Conservation (phyloP, 805 yeast genomes). For the Nakazawaea sp. region DNA sequence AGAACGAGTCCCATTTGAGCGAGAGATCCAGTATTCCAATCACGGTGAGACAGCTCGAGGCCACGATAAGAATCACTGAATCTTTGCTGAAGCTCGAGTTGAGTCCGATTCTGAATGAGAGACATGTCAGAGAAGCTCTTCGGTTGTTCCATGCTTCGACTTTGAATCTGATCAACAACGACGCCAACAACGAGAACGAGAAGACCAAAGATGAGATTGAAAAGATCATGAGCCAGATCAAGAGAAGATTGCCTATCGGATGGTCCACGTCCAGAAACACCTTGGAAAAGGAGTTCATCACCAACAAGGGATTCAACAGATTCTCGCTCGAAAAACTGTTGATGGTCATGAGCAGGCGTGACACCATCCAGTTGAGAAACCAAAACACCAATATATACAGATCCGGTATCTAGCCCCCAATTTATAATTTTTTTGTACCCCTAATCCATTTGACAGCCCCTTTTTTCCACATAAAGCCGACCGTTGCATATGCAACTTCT, state of each 20-base stretch:
- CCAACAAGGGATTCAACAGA: constrained; percentile 35
- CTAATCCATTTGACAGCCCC: too few relatives aligned
- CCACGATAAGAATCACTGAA: constrained; percentile 93
- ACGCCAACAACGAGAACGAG: constrained; percentile 42
- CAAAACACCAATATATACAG: constrained; percentile 81
- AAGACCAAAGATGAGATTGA: constrained; percentile 66
- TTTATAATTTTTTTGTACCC: too few relatives aligned
- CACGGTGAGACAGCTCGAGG: constrained; percentile 95
- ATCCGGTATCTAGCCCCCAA: constrained; percentile 54
- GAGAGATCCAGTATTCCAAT: constrained; percentile 95
- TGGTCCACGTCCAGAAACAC: constrained; percentile 91
- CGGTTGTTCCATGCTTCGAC: constrained; percentile 94
- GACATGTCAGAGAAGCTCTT: constrained; percentile 93
- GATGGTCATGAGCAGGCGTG: constrained; percentile 76
- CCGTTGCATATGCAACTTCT: too few relatives aligned
- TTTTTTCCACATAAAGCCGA: too few relatives aligned
- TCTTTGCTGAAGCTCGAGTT: constrained; percentile 82
- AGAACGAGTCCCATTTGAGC: constrained; percentile 72
- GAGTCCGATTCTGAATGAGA: constrained; percentile 76
- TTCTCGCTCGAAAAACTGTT: constrained; percentile 80
- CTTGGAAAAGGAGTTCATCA: constrained; percentile 75
- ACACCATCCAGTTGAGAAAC: constrained; percentile 79
- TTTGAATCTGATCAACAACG: constrained; percentile 71
- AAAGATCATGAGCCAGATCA: constrained; percentile 75
- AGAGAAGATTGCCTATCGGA: constrained; percentile 90